phyloP scores from a whole-genome alignment of 495 filamentous ascomycete species.

The Aspergillus egyptiacus region DNA sequence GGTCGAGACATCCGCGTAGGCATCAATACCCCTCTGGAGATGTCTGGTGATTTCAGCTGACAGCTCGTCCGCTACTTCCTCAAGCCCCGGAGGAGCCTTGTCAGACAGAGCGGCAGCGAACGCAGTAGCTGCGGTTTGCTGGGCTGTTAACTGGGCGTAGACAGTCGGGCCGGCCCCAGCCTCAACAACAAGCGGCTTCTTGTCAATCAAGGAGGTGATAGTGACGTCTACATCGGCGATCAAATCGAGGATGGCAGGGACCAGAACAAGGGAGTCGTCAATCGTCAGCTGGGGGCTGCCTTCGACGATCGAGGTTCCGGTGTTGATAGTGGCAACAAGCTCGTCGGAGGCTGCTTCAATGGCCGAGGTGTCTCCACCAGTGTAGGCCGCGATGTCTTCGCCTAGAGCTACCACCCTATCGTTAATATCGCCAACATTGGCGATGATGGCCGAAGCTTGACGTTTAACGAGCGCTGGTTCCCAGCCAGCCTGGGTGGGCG shows the following conservation, averaged over 20 bases:
- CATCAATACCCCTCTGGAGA: conserved; percentile 27
- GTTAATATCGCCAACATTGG: conserved; percentile 26
- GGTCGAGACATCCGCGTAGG: conserved; percentile 17
- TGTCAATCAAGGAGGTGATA: conserved; percentile 27
- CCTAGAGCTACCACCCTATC: conserved; percentile 28
- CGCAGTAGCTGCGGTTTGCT: conserved; percentile 27
- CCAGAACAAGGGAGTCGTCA: conserved; percentile 28
- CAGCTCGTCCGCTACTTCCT: conserved; percentile 22
- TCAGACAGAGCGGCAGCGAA: conserved; percentile 27
- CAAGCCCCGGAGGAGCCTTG: conserved; percentile 27
- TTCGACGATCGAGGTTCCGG: conserved; percentile 11
- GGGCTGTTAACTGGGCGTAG: conserved; percentile 21
- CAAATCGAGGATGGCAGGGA: conserved; percentile 26
- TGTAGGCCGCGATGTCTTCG: conserved; percentile 31
- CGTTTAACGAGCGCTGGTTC: conserved; percentile 22
- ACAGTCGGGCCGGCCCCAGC: conserved; percentile 26
- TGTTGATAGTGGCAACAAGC: conserved; percentile 27
- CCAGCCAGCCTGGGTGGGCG: conserved; percentile 14
- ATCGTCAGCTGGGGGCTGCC: conserved; percentile 12
- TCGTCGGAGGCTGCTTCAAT: conserved; percentile 25
- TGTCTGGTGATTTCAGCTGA: conserved; percentile 27
- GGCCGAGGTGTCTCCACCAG: conserved; percentile 21
- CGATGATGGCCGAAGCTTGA: conserved; percentile 29
- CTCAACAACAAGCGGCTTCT: conserved; percentile 32
- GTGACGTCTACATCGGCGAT: conserved; percentile 23